Conservation (phyloP, 495 filamentous ascomycete species). For the Glarea lozoyensis region DNA sequence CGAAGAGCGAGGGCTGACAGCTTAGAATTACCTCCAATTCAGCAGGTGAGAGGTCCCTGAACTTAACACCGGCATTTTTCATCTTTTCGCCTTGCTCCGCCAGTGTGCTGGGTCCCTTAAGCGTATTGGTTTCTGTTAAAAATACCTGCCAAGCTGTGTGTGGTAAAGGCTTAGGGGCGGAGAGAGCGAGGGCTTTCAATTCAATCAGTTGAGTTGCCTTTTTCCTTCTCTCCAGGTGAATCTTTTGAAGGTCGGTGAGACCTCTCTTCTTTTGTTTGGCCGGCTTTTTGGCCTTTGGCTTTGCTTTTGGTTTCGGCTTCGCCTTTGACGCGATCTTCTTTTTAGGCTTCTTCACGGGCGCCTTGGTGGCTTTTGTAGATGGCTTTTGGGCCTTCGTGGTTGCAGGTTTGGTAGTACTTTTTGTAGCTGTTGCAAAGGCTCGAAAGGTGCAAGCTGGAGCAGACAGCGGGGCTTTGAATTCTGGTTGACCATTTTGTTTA, state of each 20-base stretch:
- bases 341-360: constrained; percentile 3
- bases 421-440: constrained; percentile 14
- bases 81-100: too few relatives aligned
- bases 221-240: constrained; percentile 5
- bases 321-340: neutral
- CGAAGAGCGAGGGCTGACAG: neutral
- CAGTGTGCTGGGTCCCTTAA: neutral
- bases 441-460: too few relatives aligned
- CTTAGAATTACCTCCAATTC: constrained; percentile 17
- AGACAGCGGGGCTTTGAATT: too few relatives aligned
- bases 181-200: constrained; percentile 10
- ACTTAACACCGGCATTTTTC: constrained; percentile 11
- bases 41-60: constrained; percentile 8
- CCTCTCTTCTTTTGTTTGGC: constrained; percentile 7
- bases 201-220: constrained; percentile 2
- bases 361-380: neutral
- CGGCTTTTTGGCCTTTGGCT: neutral
- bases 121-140: neutral
- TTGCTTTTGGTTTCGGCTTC: too few relatives aligned
- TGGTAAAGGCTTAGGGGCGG: constrained; percentile 1
- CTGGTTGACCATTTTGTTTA: too few relatives aligned
- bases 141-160: constrained; percentile 3
- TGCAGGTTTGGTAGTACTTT: neutral
- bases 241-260: constrained; percentile 4
- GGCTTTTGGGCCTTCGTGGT: constrained; percentile 2